Percentiles rank a stretch among this genome's conserved stretches.
Conservation (phyloP, 331 rosid genomes). For the Quercus tomentella region DNA sequence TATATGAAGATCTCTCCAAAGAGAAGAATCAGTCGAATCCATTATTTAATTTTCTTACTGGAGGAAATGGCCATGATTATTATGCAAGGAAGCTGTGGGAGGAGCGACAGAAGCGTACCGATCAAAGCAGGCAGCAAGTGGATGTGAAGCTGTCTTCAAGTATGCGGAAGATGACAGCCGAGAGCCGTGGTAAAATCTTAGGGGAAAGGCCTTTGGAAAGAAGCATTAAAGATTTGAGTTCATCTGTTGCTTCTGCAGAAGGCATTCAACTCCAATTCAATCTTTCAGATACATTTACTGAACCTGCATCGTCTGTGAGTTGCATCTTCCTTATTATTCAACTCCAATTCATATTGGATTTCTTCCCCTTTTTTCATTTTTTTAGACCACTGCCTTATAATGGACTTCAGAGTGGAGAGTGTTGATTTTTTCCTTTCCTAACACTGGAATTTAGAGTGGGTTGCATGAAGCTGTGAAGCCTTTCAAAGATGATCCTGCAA, state of each 20-base stretch:
- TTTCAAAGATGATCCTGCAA: constrained; percentile 84
- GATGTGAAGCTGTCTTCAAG: constrained; percentile 50
- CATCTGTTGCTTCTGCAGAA: constrained; percentile 46
- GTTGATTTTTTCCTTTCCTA: constrained; percentile 14
- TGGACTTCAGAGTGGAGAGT: constrained; percentile 3
- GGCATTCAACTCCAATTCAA: constrained; percentile 69
- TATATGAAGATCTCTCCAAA: constrained; percentile 92
- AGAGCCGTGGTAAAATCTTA: constrained; percentile 74
- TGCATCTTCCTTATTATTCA: neutral
- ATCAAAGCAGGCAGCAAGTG: constrained; percentile 47
- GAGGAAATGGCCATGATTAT: constrained; percentile 90
- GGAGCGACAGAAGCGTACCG: constrained; percentile 58
- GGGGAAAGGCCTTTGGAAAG: constrained; percentile 87
- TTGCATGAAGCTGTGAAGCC: constrained; percentile 58
- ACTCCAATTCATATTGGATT: constrained; percentile 4
- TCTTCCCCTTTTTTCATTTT: neutral
- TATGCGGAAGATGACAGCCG: constrained; percentile 70
- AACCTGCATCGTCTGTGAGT: constrained; percentile 74
- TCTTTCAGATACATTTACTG: constrained; percentile 87
- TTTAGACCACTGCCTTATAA: constrained; percentile 10
- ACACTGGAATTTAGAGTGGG: constrained; percentile 43
- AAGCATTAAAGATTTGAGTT: constrained; percentile 47
- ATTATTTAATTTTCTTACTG: constrained; percentile 76
- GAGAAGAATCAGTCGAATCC: constrained; percentile 87
- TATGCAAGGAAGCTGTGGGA: constrained; percentile 95